Conservation (phyloP, 2,329 filamentous ascomycete genomes). For the Metarhizium guizhouense region DNA sequence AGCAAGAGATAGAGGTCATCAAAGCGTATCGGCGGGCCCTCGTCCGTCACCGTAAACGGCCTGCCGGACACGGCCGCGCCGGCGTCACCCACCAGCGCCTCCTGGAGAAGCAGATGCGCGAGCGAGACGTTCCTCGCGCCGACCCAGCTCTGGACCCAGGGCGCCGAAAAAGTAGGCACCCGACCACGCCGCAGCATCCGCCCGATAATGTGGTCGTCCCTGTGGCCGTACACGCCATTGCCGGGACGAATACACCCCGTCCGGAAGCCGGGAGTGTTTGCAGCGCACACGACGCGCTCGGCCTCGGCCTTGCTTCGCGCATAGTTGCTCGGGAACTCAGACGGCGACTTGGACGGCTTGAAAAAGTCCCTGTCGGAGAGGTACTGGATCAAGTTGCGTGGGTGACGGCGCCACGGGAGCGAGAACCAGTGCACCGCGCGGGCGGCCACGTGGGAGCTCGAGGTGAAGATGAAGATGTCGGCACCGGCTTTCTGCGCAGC, state of each 20-base stretch:
- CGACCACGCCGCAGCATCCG: constrained; percentile 26
- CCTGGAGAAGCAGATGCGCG: constrained; percentile 44
- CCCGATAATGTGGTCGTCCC: constrained; percentile 24
- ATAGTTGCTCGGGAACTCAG: constrained; percentile 41
- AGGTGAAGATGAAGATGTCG: constrained; percentile 43
- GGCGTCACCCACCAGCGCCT: constrained; percentile 31
- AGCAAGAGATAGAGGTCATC: constrained; percentile 30
- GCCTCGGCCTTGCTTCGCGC: constrained; percentile 41
- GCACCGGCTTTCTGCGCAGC: constrained; percentile 37
- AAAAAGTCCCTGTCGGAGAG: constrained; percentile 35
- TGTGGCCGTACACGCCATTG: constrained; percentile 43
- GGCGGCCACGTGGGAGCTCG: constrained; percentile 35
- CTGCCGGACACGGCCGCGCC: constrained; percentile 25
- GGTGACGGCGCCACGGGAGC: constrained; percentile 31
- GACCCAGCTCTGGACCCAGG: constrained; percentile 40
- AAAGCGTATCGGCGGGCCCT: constrained; percentile 33
- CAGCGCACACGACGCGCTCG: constrained; percentile 39
- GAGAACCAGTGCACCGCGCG: constrained; percentile 32
- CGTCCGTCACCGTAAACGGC: constrained; percentile 42
- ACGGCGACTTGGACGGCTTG: constrained; percentile 26
- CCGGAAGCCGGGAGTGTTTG: constrained; percentile 33
- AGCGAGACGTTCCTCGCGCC: constrained; percentile 43
- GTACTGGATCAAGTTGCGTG: constrained; percentile 33
- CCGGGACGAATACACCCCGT: constrained; percentile 45
- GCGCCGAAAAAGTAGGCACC: constrained; percentile 32